phyloP scores from a whole-genome alignment of 805 yeast genomes.

The Cyberlindnera sargentensis region DNA sequence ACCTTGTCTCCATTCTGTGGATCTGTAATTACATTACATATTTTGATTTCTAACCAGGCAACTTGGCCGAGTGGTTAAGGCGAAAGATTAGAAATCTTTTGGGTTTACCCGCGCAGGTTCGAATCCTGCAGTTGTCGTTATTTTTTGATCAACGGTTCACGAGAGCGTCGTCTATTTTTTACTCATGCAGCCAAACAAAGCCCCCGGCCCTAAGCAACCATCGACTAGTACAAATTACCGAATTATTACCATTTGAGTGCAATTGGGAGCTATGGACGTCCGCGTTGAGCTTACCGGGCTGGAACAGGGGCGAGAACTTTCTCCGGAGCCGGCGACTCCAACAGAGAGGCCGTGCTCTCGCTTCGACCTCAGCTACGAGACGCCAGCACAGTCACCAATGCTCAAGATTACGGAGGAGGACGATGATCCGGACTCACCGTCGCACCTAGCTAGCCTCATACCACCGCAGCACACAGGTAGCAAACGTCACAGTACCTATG shows the following conservation, averaged over 20 bases:
- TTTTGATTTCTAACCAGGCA: too few relatives aligned
- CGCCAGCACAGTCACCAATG: slow-evolving; percentile 23
- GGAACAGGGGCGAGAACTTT: too few relatives aligned
- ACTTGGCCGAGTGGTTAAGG: slow-evolving; percentile 64
- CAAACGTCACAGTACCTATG: slow-evolving; percentile 14
- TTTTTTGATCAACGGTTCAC: too few relatives aligned
- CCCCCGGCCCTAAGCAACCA: too few relatives aligned
- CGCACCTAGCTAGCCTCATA: slow-evolving; percentile 15
- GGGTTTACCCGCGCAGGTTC: slow-evolving; percentile 62
- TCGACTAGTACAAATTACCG: too few relatives aligned
- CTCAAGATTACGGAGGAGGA: slow-evolving; percentile 22
- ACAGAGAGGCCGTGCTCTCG: slow-evolving; percentile 16
- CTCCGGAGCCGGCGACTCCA: slow-evolving; percentile 12
- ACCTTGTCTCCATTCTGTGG: too few relatives aligned
- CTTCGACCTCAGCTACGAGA: slow-evolving; percentile 15
- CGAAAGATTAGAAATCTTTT: slow-evolving; percentile 56
- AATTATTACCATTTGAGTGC: too few relatives aligned
- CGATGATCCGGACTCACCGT: slow-evolving; percentile 1
- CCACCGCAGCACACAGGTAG: slow-evolving; percentile 11
- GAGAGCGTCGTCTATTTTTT: too few relatives aligned
- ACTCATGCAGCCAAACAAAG: too few relatives aligned
- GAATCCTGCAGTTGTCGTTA: slow-evolving; percentile 66
- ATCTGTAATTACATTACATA: too few relatives aligned
- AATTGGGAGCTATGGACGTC: too few relatives aligned
- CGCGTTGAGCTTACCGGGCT: too few relatives aligned